A percentile compares a stretch with the other conserved stretches of the same genome.
These are phyloP conservation scores for Nakazawaea ishiwadae DNA, from an alignment of 805 yeast species.

Conservation along the genomic window DNA sequence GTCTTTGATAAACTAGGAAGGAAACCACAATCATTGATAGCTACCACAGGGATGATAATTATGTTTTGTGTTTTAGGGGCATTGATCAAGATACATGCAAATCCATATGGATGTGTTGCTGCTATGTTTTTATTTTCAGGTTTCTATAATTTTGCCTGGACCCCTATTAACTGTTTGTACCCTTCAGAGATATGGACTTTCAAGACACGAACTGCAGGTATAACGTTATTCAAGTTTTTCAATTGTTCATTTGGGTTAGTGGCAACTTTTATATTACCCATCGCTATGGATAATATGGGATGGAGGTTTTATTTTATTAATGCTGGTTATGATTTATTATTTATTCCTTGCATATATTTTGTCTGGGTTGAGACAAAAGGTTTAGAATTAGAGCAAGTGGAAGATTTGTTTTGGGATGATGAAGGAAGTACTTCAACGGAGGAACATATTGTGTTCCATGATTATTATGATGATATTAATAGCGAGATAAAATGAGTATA, in stretches of 20 bases:
- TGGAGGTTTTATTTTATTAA: slow-evolving; percentile 22
- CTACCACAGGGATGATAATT: slow-evolving; percentile 22
- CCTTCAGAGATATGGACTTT: slow-evolving; percentile 23
- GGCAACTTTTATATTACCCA: slow-evolving; percentile 25
- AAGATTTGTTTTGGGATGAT: slow-evolving; percentile 5
- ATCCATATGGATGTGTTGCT: slow-evolving; percentile 21
- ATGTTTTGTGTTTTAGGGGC: slow-evolving; percentile 23
- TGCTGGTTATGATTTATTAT: slow-evolving; percentile 20
- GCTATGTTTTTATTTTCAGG: slow-evolving; percentile 21
- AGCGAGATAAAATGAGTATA: too few species aligned
- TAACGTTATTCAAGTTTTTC: slow-evolving; percentile 21
- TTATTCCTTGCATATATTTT: slow-evolving; percentile 19
- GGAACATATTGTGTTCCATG: too few species aligned
- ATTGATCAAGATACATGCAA: slow-evolving; percentile 18
- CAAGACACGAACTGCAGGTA: slow-evolving; percentile 22
- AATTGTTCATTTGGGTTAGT: slow-evolving; percentile 21
- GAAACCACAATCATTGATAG: slow-evolving; percentile 17
- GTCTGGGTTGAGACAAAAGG: slow-evolving; percentile 24
- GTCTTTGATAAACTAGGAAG: slow-evolving; percentile 23
- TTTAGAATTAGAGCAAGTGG: slow-evolving; percentile 20
- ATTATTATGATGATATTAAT: too few species aligned
- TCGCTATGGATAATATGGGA: slow-evolving; percentile 21
- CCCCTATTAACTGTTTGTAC: slow-evolving; percentile 22
- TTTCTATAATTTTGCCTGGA: slow-evolving; percentile 22
- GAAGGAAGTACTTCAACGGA: too few species aligned